These are phyloP conservation scores for Silene noctiflora DNA, from an alignment of 179 eudicot genomes.

Conservation along the genomic window DNA sequence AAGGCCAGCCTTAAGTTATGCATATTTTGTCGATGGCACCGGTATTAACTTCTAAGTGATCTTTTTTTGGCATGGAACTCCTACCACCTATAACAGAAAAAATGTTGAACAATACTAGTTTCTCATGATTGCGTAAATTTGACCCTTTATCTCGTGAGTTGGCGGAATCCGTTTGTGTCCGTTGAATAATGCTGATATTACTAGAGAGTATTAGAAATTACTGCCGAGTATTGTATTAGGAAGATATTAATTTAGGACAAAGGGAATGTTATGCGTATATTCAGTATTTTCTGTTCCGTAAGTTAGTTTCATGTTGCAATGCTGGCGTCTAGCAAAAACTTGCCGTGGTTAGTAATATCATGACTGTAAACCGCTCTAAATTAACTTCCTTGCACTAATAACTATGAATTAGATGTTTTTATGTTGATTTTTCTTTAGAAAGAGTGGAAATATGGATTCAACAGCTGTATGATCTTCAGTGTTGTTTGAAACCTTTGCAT, in stretches of 20 bases:
- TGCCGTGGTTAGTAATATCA: no score
- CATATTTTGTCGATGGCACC: not conserved
- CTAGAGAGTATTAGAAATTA: no score
- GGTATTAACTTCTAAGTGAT: no score
- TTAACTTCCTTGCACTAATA: not conserved
- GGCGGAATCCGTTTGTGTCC: no score
- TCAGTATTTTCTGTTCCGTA: no score
- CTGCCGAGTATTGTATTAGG: no score
- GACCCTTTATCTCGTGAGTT: not conserved
- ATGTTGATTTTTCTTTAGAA: not conserved
- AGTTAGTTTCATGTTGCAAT: not conserved
- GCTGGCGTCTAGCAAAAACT: not conserved
- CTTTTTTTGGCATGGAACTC: no score
- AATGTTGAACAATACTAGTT: not conserved
- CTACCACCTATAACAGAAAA: no score
- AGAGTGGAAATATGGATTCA: not conserved
- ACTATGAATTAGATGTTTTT: no score
- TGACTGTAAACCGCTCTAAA: not conserved
- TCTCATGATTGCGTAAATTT: not conserved
- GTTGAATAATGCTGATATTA: no score
- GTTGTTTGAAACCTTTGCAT: not conserved
- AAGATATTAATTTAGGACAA: no score
- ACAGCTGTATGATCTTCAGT: not conserved
- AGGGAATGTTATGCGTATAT: no score
- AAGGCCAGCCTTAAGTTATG: not conserved